Evolutionary conservation across 2,329 filamentous ascomycete species (phyloP), one percentile per base, ranked within the genome.

Genomic region (Botrytis hyacinthi): DNA sequence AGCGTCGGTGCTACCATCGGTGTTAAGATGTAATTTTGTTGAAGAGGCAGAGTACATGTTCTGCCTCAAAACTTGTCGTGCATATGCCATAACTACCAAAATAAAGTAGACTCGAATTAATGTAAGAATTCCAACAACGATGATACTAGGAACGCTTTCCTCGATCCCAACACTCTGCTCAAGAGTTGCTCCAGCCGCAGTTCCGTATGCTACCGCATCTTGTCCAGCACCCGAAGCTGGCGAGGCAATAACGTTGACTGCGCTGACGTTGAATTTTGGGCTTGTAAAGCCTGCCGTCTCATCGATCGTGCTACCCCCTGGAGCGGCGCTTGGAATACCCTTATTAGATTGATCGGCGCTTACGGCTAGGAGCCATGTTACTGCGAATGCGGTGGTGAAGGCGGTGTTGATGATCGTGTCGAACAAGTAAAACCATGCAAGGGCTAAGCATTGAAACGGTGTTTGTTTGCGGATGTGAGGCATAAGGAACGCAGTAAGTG

Each of bases 361-460:
- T 65, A 93, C 85, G n/a, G 91, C 88, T 74, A 95, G 85, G 83
- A 97, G 97, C 95, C 95, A 98, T 68, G 91, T 90, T 72, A 94
- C 84, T 59, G 92, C 93, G 80, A 98, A 98, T 14, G 91, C 88
- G 63, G 89, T 87, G 0, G 95, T 97, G 84, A 95, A 97, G 3
- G 89, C 88, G 32, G 90, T 90, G 82, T 97, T 98, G 82, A 97
- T 87, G 71, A 93, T 80, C 16, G 92, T 93, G 83, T 98, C 95
- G 78, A 97, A 81, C 20, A 93, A 85, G 82, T 97, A 97, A 72
- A 97, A 86, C 87, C 93, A 97, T 5, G 94, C 93, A 70, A 98
- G 89, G 3, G 90, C 88, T 40, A 98, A 86, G 78, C 90, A 93
- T 80, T 97, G 91, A 73, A 97, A 89, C 1, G 94, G 92, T 44